Conservation (phyloP, 225 moss, liverwort and hornwort species). For the Pleurozium schreberi region DNA sequence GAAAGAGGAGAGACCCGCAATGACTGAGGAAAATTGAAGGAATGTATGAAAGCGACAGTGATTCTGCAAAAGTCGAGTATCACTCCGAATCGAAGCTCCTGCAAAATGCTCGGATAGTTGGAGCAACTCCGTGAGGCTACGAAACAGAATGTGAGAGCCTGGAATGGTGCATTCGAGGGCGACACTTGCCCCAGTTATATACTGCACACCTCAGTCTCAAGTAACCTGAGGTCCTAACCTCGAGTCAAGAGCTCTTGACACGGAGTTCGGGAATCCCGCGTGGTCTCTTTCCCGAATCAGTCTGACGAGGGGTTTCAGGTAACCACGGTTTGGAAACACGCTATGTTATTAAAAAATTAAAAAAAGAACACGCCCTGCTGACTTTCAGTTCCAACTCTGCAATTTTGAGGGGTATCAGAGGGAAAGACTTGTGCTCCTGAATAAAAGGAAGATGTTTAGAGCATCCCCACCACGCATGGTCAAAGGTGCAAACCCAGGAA, state of each 20-base stretch:
- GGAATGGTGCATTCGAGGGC: neutral
- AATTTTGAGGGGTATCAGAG: too few species aligned
- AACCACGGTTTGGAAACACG: neutral
- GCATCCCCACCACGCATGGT: too few species aligned
- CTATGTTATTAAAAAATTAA: too few species aligned
- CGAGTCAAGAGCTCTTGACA: neutral
- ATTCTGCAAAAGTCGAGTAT: neutral
- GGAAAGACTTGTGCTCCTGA: too few species aligned
- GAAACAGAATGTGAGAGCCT: neutral
- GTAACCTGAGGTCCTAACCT: neutral
- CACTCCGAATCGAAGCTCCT: neutral
- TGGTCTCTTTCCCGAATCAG: neutral
- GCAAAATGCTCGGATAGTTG: neutral
- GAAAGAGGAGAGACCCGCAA: neutral
- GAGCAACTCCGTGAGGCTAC: neutral
- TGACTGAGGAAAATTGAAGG: neutral
- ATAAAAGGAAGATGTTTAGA: neutral
- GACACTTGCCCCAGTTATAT: neutral
- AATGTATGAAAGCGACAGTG: too few species aligned
- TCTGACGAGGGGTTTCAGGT: neutral
- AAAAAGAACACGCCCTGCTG: neutral
- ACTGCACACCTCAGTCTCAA: neutral
- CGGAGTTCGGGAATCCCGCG: neutral
- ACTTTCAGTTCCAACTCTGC: neutral
- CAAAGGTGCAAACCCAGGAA: too few species aligned